A percentile compares a stretch with the other conserved stretches of the same genome.
Conservation (phyloP, 768 basidiomycete species). For the Leucosporidium creatinivorum region DNA sequence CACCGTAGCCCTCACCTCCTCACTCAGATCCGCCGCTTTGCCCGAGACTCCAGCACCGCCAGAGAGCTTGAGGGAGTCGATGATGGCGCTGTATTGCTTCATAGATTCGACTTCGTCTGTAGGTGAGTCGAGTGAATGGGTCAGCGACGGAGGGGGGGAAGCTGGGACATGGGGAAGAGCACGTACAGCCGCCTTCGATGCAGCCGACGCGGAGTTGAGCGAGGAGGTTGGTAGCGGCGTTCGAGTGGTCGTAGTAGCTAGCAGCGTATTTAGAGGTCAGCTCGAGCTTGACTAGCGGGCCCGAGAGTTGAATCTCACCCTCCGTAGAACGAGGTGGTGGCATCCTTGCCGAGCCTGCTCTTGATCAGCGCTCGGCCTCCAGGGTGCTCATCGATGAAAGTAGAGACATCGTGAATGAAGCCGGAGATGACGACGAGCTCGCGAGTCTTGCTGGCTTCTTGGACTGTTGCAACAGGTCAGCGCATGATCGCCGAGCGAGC, state of each 20-base stretch:
- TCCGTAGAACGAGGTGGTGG: slow-evolving; percentile 76
- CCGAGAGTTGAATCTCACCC: slow-evolving; percentile 35
- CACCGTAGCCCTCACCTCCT: not conserved
- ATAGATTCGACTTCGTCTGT: slow-evolving; percentile 46
- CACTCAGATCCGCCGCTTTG: slow-evolving; percentile 18
- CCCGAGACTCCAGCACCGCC: slow-evolving; percentile 17
- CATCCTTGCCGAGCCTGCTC: slow-evolving; percentile 57
- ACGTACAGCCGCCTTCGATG: slow-evolving; percentile 51
- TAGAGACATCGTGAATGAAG: slow-evolving; percentile 77
- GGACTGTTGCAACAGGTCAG: slow-evolving; percentile 39
- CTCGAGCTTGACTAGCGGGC: too few relatives aligned
- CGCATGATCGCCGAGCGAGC: not conserved
- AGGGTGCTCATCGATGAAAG: slow-evolving; percentile 68
- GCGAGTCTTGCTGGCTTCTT: slow-evolving; percentile 58
- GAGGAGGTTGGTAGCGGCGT: slow-evolving; percentile 74
- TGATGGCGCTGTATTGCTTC: slow-evolving; percentile 25
- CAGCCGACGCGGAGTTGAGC: slow-evolving; percentile 71
- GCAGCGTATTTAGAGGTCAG: not conserved
- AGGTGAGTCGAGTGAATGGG: not conserved
- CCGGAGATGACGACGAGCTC: slow-evolving; percentile 71
- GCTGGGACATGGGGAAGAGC: too few relatives aligned
- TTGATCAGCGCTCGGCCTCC: slow-evolving; percentile 61
- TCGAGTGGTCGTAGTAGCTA: slow-evolving; percentile 63
- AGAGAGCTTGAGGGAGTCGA: slow-evolving; percentile 16
- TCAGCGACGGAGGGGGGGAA: not conserved